A percentile compares a stretch with the other conserved stretches of the same genome.
Conservation (phyloP, 257 asterid species). For the Salvia splendens region DNA sequence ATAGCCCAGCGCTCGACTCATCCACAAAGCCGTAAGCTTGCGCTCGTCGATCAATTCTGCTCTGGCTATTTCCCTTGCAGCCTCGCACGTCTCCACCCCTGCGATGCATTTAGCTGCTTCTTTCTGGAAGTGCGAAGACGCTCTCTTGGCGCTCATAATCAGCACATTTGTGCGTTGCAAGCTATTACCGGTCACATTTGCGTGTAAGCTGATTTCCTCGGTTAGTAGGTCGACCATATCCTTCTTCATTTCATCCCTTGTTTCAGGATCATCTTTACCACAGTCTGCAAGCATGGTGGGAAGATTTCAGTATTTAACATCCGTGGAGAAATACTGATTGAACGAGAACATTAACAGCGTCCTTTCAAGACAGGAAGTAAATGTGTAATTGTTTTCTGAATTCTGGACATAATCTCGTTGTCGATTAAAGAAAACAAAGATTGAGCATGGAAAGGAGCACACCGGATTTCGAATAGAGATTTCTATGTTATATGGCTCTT, state of each 20-base stretch:
- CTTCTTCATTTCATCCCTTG: conserved; percentile 36
- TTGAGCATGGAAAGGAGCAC: too few relatives aligned
- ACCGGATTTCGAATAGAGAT: too few relatives aligned
- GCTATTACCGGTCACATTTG: conserved; percentile 36
- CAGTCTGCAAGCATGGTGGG: conserved; percentile 31
- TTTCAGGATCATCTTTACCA: conserved; percentile 42
- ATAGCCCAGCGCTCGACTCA: conserved; percentile 38
- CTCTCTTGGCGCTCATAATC: conserved; percentile 38
- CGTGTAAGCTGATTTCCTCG: conserved; percentile 38
- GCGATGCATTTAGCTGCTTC: conserved; percentile 64
- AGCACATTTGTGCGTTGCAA: conserved; percentile 33
- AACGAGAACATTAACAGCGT: background rate
- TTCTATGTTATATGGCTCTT: too few relatives aligned
- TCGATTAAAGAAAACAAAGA: too few relatives aligned
- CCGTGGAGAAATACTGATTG: background rate
- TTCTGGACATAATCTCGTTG: background rate
- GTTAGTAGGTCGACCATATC: conserved; percentile 34
- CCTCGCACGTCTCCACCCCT: conserved; percentile 60
- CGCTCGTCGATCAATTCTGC: conserved; percentile 37
- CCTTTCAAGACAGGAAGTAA: conserved; percentile 1
- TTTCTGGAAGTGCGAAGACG: conserved; percentile 51
- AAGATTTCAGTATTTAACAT: conserved; percentile 5
- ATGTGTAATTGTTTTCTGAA: background rate
- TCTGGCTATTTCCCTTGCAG: conserved; percentile 58
- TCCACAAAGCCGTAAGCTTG: conserved; percentile 39